phyloP scores from a whole-genome alignment of 2,329 filamentous ascomycete species.

The Phialophora tarda region DNA sequence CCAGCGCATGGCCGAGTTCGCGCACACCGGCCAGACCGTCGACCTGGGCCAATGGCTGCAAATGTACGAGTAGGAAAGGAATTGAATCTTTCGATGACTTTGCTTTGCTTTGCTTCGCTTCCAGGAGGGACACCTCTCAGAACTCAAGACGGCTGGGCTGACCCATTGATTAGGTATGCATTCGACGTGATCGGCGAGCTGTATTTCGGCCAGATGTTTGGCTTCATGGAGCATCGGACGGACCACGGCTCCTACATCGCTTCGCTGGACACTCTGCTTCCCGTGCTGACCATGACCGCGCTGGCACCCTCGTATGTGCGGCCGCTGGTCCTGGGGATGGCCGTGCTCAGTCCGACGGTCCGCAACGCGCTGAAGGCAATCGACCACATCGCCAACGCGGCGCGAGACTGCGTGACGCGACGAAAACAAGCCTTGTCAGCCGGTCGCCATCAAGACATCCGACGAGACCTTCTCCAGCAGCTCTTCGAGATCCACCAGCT shows the following conservation, averaged over 20 bases:
- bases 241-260: constrained; percentile 50
- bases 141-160: too few relatives aligned
- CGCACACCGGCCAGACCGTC: constrained; percentile 29
- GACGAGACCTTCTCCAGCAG: constrained; percentile 42
- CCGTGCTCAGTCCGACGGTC: constrained; percentile 38
- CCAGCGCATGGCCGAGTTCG: constrained; percentile 33
- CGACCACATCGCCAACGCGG: constrained; percentile 39
- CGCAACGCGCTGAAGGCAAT: constrained; percentile 42
- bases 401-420: constrained; percentile 40
- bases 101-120: not conserved
- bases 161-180: constrained; percentile 44
- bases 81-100: not conserved
- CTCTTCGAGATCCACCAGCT: constrained; percentile 42
- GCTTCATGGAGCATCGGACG: constrained; percentile 48
- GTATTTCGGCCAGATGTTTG: constrained; percentile 50
- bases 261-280: constrained; percentile 46
- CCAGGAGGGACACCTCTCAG: not conserved
- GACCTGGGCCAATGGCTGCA: constrained; percentile 41
- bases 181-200: constrained; percentile 53
- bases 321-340: constrained; percentile 40
- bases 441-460: constrained; percentile 20
- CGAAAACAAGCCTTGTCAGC: constrained; percentile 34
- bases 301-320: constrained; percentile 43
- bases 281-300: constrained; percentile 42
- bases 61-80: constrained; percentile 36